Evolutionary conservation across 148 eudicot species (phyloP).

Genomic region (Rhododendron kiyosumense): DNA sequence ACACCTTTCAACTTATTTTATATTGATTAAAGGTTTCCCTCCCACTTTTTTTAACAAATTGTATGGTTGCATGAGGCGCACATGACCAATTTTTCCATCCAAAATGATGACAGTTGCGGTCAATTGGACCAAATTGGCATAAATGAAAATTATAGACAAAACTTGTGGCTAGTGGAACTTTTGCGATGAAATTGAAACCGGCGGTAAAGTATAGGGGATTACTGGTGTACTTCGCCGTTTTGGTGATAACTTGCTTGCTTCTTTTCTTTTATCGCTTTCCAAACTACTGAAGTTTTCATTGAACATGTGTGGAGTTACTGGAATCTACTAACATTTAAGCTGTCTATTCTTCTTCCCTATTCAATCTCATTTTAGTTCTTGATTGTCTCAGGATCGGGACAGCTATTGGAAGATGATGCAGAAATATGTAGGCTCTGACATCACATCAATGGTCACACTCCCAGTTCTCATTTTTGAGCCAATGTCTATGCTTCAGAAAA

Average conservation of each 20-base stretch:
- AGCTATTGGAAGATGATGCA: constrained; percentile 98
- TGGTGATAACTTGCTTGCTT: not conserved
- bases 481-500: constrained; percentile 96
- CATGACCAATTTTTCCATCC: not conserved
- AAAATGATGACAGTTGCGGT: not conserved
- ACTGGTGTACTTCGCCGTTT: not conserved
- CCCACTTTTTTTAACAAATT: not conserved
- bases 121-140: not conserved
- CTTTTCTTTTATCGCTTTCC: not conserved
- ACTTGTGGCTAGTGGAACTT: not conserved
- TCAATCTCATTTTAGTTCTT: not conserved
- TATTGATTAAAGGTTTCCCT: not conserved
- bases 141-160: not conserved
- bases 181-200: not conserved
- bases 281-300: not conserved
- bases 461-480: constrained; percentile 98
- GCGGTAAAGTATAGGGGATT: not conserved
- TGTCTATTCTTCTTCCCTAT: not conserved
- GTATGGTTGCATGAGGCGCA: not conserved
- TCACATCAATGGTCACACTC: constrained; percentile 96
- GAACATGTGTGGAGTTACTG: not conserved
- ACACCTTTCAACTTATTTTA: not conserved
- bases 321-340: not conserved
- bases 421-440: constrained; percentile 87
- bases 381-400: constrained; percentile 67